These are phyloP conservation scores for Aquilaria sinensis DNA, from an alignment of 345 rosid species.

Conservation along the genomic window DNA sequence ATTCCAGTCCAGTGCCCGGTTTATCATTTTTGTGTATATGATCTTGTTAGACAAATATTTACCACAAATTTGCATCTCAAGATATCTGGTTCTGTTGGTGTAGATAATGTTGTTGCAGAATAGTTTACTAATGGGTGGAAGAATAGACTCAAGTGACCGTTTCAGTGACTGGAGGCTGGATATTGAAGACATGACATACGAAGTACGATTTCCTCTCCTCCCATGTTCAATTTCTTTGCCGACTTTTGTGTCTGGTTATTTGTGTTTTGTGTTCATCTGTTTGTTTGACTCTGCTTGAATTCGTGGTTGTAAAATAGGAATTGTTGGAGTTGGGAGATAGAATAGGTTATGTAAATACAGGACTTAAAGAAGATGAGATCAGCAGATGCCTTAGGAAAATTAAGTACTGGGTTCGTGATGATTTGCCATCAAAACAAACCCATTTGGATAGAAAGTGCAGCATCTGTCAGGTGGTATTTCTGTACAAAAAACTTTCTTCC, in stretches of 20 bases:
- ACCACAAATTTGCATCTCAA: not conserved
- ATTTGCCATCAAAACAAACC: slow-evolving; percentile 25
- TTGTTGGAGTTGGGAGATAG: slow-evolving; percentile 84
- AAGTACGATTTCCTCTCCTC: slow-evolving; percentile 17
- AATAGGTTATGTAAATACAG: slow-evolving; percentile 79
- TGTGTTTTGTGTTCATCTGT: not conserved
- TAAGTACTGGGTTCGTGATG: slow-evolving; percentile 32
- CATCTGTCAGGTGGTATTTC: slow-evolving; percentile 65
- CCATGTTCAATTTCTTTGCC: too few species aligned
- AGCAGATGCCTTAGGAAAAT: slow-evolving; percentile 53
- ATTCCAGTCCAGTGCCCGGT: too few species aligned
- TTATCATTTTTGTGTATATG: too few species aligned
- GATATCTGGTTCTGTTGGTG: slow-evolving; percentile 7
- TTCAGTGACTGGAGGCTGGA: slow-evolving; percentile 34
- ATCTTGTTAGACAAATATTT: too few species aligned
- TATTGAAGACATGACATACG: slow-evolving; percentile 38
- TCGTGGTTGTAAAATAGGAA: slow-evolving; percentile 35
- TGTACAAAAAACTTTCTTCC: not conserved
- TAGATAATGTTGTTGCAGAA: slow-evolving; percentile 32
- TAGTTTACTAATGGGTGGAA: slow-evolving; percentile 30
- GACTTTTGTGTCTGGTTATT: too few species aligned
- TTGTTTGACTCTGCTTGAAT: not conserved
- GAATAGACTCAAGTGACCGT: slow-evolving; percentile 22
- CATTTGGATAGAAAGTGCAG: slow-evolving; percentile 65
- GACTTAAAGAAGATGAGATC: slow-evolving; percentile 77